These are phyloP conservation scores for Acanthamoeba culbertsoni DNA, from an alignment of 208 protist species.

Conservation along the genomic window DNA sequence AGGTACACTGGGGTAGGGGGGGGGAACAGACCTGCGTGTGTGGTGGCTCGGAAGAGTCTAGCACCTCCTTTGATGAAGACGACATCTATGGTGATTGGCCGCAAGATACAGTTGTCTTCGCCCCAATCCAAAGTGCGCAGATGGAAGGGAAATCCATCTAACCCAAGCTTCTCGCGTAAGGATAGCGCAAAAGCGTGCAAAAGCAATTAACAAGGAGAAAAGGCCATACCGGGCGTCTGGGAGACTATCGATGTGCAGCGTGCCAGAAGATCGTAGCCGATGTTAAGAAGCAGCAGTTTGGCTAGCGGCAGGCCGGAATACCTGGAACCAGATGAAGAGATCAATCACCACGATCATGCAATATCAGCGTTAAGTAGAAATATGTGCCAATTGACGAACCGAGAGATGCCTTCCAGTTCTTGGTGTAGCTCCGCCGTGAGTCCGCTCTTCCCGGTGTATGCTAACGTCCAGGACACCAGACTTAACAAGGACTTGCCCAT, in stretches of 20 bases:
- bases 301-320: not conserved
- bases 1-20: not conserved
- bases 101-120: not conserved
- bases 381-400: not conserved
- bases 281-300: not conserved
- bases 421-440: not conserved
- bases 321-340: not conserved
- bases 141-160: not conserved
- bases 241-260: constrained; percentile 5
- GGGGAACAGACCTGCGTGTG: not conserved
- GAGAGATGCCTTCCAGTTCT: not conserved
- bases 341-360: too few species aligned
- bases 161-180: not conserved
- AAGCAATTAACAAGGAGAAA: not conserved
- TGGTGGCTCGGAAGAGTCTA: not conserved
- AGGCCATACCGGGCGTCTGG: not conserved
- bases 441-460: not conserved
- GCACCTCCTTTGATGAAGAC: not conserved
- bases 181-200: not conserved
- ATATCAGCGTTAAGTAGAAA: not conserved
- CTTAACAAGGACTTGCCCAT: not conserved
- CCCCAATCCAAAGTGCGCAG: not conserved
- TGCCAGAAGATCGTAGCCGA: not conserved
- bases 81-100: not conserved
- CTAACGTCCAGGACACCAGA: not conserved